Conservation (phyloP, 345 rosid species). For the Dimocarpus longan region DNA sequence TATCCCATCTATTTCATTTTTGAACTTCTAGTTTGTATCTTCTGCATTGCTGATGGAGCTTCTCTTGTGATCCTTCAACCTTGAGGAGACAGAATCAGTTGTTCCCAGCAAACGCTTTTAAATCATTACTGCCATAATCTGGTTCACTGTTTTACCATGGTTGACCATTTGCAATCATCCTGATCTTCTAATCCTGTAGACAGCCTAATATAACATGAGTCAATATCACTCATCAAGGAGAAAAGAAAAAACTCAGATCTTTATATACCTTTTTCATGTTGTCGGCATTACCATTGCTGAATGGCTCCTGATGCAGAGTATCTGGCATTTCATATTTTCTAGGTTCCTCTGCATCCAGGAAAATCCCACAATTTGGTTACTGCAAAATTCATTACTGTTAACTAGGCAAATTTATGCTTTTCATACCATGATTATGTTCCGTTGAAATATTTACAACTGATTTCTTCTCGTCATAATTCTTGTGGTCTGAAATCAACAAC, state of each 20-base stretch:
- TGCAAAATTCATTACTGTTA: slow-evolving; percentile 12
- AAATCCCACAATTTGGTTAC: slow-evolving; percentile 10
- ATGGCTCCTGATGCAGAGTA: slow-evolving; percentile 15
- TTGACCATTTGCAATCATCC: slow-evolving; percentile 8
- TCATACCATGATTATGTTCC: slow-evolving; percentile 16
- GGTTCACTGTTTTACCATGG: slow-evolving; percentile 8
- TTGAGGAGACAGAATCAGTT: slow-evolving; percentile 3
- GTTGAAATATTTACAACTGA: background rate
- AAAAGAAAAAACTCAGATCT: background rate
- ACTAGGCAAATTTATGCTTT: slow-evolving; percentile 3
- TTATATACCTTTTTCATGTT: background rate
- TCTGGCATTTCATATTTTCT: slow-evolving; percentile 15
- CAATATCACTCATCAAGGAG: slow-evolving; percentile 15
- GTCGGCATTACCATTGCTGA: slow-evolving; percentile 20
- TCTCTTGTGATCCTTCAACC: slow-evolving; percentile 10
- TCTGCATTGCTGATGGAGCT: slow-evolving; percentile 4
- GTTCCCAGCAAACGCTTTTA: background rate
- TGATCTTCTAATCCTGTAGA: slow-evolving; percentile 36
- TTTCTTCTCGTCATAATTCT: slow-evolving; percentile 24
- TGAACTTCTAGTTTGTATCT: background rate
- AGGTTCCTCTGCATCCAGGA: slow-evolving; percentile 10
- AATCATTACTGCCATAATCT: background rate
- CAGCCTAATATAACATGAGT: slow-evolving; percentile 7
- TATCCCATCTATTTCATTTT: background rate
- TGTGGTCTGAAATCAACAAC: slow-evolving; percentile 18